These are phyloP conservation scores for Murraya paniculata DNA, from an alignment of 345 rosid species.

Conservation along the genomic window DNA sequence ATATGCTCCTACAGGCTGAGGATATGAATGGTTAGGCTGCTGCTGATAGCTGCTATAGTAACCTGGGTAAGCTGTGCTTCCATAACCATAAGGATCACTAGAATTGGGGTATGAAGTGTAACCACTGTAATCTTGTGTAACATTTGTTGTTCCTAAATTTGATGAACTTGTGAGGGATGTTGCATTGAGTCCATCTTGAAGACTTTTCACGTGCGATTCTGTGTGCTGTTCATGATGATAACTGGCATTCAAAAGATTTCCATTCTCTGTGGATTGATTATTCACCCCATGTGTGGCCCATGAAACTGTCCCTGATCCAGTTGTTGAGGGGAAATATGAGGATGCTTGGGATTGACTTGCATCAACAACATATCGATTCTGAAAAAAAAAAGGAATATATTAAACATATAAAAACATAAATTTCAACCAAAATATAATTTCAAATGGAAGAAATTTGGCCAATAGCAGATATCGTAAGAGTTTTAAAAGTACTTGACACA, in stretches of 20 bases:
- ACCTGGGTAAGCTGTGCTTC: slow-evolving; percentile 66
- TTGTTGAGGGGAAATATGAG: slow-evolving; percentile 44
- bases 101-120: slow-evolving; percentile 59
- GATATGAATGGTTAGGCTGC: slow-evolving; percentile 66
- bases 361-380: slow-evolving; percentile 67
- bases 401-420: neutral
- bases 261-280: slow-evolving; percentile 53
- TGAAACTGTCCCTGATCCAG: slow-evolving; percentile 42
- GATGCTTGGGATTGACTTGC: slow-evolving; percentile 56
- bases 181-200: slow-evolving; percentile 48
- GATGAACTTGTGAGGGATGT: slow-evolving; percentile 57
- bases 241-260: slow-evolving; percentile 40
- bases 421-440: neutral
- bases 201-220: slow-evolving; percentile 37
- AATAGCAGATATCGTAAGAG: neutral
- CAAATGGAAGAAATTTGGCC: neutral
- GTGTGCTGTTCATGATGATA: slow-evolving; percentile 56
- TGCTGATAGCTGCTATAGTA: slow-evolving; percentile 82
- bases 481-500: neutral
- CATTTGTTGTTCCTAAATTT: slow-evolving; percentile 50
- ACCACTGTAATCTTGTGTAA: slow-evolving; percentile 63
- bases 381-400: slow-evolving; percentile 1
- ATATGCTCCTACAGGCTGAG: slow-evolving; percentile 89
- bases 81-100: slow-evolving; percentile 67
- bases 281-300: slow-evolving; percentile 61